phyloP scores from a whole-genome alignment of 495 filamentous ascomycete species.

The Massariosphaeria phaeospora region DNA sequence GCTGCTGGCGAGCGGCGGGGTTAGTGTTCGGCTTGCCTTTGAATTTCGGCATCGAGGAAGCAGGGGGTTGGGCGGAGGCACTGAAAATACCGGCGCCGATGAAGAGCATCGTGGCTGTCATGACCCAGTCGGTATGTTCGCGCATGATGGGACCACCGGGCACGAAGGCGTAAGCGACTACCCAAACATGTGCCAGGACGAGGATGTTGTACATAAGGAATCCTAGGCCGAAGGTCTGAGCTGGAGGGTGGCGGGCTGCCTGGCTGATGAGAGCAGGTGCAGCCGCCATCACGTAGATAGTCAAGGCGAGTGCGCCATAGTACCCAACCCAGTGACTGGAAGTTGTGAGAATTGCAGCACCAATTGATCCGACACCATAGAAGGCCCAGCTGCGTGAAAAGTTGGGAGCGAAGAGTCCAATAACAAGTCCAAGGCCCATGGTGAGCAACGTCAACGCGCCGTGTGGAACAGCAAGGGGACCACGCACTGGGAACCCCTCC shows the following conservation, averaged over 20 bases:
- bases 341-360: constrained; percentile 73
- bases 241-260: constrained; percentile 69
- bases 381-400: constrained; percentile 74
- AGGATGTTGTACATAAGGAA: constrained; percentile 88
- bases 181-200: constrained; percentile 94
- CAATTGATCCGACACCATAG: constrained; percentile 70
- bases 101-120: constrained; percentile 75
- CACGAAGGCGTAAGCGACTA: constrained; percentile 99
- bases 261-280: constrained; percentile 69
- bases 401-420: constrained; percentile 67
- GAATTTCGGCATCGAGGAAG: constrained; percentile 34
- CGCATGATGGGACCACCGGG: constrained; percentile 89
- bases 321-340: constrained; percentile 85
- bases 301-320: constrained; percentile 71
- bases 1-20: constrained; percentile 51
- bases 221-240: constrained; percentile 73
- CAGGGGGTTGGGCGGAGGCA: constrained; percentile 52
- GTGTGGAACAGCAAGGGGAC: constrained; percentile 83
- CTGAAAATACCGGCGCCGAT: constrained; percentile 85
- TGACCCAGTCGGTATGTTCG: constrained; percentile 93
- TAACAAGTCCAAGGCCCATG: constrained; percentile 79
- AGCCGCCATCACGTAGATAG: constrained; percentile 78
- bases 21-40: constrained; percentile 51
- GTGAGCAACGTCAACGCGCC: constrained; percentile 75
- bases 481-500: constrained; percentile 90